These are phyloP conservation scores for Yamadazyma pseudoaaseri DNA, from an alignment of 1,139 yeast genomes.

Conservation along the genomic window DNA sequence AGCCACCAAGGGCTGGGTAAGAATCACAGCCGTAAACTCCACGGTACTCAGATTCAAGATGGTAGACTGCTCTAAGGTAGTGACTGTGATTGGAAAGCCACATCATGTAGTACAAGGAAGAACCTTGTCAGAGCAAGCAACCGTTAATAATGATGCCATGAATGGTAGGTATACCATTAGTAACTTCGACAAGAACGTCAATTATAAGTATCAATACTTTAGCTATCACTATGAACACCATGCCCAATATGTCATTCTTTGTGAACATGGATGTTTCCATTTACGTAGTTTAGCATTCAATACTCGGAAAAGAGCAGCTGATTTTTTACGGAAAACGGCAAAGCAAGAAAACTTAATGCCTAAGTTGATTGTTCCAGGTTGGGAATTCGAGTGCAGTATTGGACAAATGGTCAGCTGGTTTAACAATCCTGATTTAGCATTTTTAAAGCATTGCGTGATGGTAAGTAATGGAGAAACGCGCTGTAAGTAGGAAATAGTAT, in stretches of 20 bases:
- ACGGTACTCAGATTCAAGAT: constrained; percentile 1
- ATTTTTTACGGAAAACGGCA: background rate
- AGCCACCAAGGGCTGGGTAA: background rate
- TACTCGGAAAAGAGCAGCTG: constrained; percentile 1
- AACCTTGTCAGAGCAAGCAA: background rate
- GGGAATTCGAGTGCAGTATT: background rate
- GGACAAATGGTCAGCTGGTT: constrained; percentile 5
- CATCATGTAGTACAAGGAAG: constrained; percentile 2
- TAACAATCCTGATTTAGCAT: constrained; percentile 2
- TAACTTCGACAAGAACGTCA: constrained; percentile 6
- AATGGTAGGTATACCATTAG: constrained; percentile 5
- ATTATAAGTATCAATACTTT: constrained; percentile 6
- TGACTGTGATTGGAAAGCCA: constrained; percentile 7
- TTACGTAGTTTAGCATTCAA: constrained; percentile 6
- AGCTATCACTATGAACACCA: constrained; percentile 9
- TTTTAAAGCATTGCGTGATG: constrained; percentile 1
- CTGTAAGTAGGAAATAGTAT: too few species aligned
- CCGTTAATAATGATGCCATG: constrained; percentile 3
- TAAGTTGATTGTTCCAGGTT: background rate
- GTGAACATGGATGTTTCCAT: constrained; percentile 9
- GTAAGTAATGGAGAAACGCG: too few species aligned
- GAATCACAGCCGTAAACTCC: background rate
- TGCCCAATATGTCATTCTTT: constrained; percentile 6
- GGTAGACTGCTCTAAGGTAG: constrained; percentile 3
- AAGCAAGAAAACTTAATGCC: background rate